Evolutionary conservation across 352 stramenopile species (phyloP).

Genomic region (Aphanomyces invadans): DNA sequence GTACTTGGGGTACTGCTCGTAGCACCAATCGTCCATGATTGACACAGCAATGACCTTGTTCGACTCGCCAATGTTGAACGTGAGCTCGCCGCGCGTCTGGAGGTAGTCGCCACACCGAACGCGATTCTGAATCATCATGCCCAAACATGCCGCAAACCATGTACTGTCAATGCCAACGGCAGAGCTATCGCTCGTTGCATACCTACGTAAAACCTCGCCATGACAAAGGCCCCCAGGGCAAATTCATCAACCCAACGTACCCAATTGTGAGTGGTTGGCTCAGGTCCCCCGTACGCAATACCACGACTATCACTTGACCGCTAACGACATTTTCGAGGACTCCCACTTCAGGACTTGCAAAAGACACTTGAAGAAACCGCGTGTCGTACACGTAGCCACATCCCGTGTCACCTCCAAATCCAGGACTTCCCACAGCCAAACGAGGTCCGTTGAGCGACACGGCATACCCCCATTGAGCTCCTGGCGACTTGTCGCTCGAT

Average conservation of each 20-base stretch:
- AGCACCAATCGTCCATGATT: constrained; percentile 93
- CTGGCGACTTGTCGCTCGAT: constrained; percentile 51
- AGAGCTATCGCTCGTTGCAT: constrained; percentile 68
- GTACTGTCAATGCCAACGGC: constrained; percentile 44
- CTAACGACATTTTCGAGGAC: constrained; percentile 13
- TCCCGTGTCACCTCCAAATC: background rate
- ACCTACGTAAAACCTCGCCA: constrained; percentile 36
- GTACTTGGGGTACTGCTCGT: constrained; percentile 81
- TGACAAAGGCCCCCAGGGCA: background rate
- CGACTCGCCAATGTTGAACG: constrained; percentile 80
- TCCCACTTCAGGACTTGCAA: constrained; percentile 14
- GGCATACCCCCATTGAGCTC: constrained; percentile 47
- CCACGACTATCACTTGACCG: constrained; percentile 13
- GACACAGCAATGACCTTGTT: constrained; percentile 81
- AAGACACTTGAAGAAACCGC: constrained; percentile 17
- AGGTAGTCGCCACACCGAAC: constrained; percentile 65
- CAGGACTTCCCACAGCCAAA: constrained; percentile 13
- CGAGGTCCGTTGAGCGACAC: constrained; percentile 34
- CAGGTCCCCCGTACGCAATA: constrained; percentile 4
- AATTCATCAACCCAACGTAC: background rate
- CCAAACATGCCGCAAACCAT: constrained; percentile 55
- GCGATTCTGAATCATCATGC: constrained; percentile 46
- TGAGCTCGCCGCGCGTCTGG: constrained; percentile 75
- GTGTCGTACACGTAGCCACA: constrained; percentile 18
- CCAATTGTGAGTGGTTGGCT: constrained; percentile 16